phyloP scores from a whole-genome alignment of 306 rosid species.

The Elaeagnus macrophylla region DNA sequence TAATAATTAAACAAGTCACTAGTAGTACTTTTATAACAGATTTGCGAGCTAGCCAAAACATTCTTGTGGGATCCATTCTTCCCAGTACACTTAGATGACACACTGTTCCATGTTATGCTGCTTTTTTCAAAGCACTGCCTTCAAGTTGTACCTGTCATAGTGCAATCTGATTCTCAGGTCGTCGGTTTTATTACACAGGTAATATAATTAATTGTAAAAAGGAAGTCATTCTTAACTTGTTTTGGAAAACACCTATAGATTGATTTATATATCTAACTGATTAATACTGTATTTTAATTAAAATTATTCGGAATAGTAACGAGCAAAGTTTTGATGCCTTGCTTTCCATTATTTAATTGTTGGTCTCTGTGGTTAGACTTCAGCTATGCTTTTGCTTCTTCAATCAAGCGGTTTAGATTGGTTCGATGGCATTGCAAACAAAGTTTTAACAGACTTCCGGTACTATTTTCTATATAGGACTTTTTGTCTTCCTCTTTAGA shows the following conservation, averaged over 20 bases:
- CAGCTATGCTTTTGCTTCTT: conserved; percentile 46
- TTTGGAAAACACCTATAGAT: too few species aligned
- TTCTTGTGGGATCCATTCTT: conserved; percentile 64
- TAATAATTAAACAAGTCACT: too few species aligned
- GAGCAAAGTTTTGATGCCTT: too few species aligned
- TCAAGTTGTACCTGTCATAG: conserved; percentile 49
- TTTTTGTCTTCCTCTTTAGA: too few species aligned
- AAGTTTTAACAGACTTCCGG: conserved; percentile 39
- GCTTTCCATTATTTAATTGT: too few species aligned
- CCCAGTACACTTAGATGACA: conserved; percentile 41
- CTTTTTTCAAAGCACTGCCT: conserved; percentile 52
- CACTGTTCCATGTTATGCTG: conserved; percentile 52
- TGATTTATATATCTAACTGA: too few species aligned
- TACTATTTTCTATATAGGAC: conserved; percentile 13
- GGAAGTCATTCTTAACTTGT: too few species aligned
- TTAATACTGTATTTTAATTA: too few species aligned
- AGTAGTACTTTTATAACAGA: conserved; percentile 22
- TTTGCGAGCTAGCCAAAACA: conserved; percentile 52
- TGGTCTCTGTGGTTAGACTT: conserved; percentile 37
- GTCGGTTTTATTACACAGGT: conserved; percentile 57
- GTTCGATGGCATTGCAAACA: conserved; percentile 51
- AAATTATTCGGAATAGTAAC: too few species aligned
- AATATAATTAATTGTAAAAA: too few species aligned
- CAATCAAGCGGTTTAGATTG: conserved; percentile 54
- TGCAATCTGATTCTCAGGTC: conserved; percentile 27